A percentile compares a stretch with the other conserved stretches of the same genome.
These are phyloP conservation scores for Teratosphaeria pseudoeucalypti DNA, from an alignment of 2,329 filamentous ascomycete species.

Conservation along the genomic window DNA sequence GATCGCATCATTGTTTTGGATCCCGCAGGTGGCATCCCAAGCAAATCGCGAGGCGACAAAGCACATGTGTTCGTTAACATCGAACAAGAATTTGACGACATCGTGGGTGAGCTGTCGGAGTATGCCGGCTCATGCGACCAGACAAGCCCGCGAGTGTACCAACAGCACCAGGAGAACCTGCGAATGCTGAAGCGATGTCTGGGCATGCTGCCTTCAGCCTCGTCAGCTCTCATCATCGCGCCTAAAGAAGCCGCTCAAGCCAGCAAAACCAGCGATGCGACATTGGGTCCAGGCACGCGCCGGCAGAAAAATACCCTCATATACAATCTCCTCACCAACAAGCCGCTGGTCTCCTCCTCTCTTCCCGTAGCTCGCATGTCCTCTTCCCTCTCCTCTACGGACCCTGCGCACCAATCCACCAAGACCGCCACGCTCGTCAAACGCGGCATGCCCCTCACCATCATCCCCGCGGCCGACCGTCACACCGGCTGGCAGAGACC, in stretches of 20 bases:
- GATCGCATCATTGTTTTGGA: slow-evolving; percentile 87
- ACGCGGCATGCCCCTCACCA: slow-evolving; percentile 76
- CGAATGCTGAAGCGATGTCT: slow-evolving; percentile 60
- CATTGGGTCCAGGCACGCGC: slow-evolving; percentile 36
- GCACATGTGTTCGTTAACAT: slow-evolving; percentile 86
- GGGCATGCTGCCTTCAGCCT: slow-evolving; percentile 66
- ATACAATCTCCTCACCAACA: slow-evolving; percentile 91
- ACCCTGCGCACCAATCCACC: neutral
- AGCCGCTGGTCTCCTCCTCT: slow-evolving; percentile 84
- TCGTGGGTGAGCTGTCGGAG: slow-evolving; percentile 44
- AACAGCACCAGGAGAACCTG: slow-evolving; percentile 59
- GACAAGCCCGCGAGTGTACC: slow-evolving; percentile 15
- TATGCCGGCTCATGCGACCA: slow-evolving; percentile 15
- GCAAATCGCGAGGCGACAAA: slow-evolving; percentile 45
- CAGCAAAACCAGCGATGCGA: slow-evolving; percentile 13
- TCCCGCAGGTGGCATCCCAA: slow-evolving; percentile 75
- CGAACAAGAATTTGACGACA: slow-evolving; percentile 71
- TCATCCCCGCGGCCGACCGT: slow-evolving; percentile 61
- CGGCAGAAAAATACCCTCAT: slow-evolving; percentile 74
- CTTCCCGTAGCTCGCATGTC: slow-evolving; percentile 61
- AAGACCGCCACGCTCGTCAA: slow-evolving; percentile 70
- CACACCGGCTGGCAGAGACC: slow-evolving; percentile 57
- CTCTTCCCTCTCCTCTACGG: neutral
- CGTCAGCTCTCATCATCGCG: slow-evolving; percentile 82
- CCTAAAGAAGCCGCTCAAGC: slow-evolving; percentile 65